Evolutionary conservation across 768 basidiomycete genomes (phyloP), one percentile per base, ranked within the genome.

Genomic region (Hericium alpestre): DNA sequence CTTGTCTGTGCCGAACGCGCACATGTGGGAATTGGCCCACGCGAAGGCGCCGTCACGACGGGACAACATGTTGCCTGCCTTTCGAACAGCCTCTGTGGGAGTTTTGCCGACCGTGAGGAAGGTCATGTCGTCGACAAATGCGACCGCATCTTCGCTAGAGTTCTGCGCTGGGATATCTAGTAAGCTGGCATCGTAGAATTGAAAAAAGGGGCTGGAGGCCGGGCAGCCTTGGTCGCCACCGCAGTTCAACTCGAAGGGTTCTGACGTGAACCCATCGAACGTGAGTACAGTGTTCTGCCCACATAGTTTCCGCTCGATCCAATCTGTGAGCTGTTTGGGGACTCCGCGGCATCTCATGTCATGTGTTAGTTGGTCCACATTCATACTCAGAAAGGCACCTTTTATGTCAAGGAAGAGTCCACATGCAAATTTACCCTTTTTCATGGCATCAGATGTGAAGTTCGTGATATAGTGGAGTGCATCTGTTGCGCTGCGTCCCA

Each of bases 371-470:
- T 12, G 18, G 32, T 10, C 37, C 6, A 16, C 37, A 9, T 53
- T 37, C 8, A 55, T 43, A n/a, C 46, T 43, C 12, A 25, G 40
- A n/a, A 55, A 78, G 0, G 72, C 69, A 1, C 67, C 63, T 48
- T 76, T 71, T 32, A 78, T 65, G 13, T 59, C 66, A 3, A 70
- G 40, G 40, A 41, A 54, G 7, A 70, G 64, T 0, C 76, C 59
- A 1, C 40, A 67, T 25, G 55, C 51, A 71, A 66, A 3, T 74
- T 38, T 0, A 73, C 67, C 59, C 78, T 72, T 0, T 67, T 68
- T 0, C n/a, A 41, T 41, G 2, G 40, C 40, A 41, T 41, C 5
- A 3, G 12, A 13, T 2, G n/a, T 8, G 12, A 41, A 13, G 13
- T 41, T 41, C 12, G 40, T 41, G 40, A 41, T n/a, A 4, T 13